Percentiles rank a stretch among this genome's conserved stretches.
Conservation (phyloP, 805 yeast species). For the Pichia scutulata region DNA sequence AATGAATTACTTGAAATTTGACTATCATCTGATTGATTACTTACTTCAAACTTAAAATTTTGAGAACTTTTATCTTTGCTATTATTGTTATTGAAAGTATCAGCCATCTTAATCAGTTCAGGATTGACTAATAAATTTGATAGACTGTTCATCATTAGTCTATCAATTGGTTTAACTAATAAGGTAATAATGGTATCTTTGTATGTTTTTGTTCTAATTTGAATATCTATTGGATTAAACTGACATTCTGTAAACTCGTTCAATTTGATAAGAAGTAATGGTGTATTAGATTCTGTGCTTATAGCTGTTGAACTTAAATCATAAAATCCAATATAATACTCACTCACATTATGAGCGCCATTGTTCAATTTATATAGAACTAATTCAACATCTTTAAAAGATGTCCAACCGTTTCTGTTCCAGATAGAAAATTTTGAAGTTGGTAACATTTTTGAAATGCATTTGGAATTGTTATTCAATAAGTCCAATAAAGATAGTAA, state of each 20-base stretch:
- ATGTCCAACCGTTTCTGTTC: constrained; percentile 24
- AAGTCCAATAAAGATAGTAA: neutral
- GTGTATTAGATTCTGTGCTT: neutral
- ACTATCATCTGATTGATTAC: constrained; percentile 2
- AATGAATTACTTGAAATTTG: neutral
- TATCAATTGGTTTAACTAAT: constrained; percentile 10
- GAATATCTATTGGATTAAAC: constrained; percentile 13
- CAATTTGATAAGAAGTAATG: constrained; percentile 3
- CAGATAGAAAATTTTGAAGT: constrained; percentile 22
- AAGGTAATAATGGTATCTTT: constrained; percentile 2
- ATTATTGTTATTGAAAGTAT: neutral
- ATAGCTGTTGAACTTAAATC: neutral
- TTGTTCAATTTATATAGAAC: neutral
- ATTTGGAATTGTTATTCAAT: neutral
- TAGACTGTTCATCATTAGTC: neutral
- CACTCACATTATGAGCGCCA: neutral
- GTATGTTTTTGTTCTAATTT: constrained; percentile 9
- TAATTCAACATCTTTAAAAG: constrained; percentile 1
- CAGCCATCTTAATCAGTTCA: neutral
- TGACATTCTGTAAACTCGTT: constrained; percentile 4
- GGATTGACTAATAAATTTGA: constrained; percentile 5
- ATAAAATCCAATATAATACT: constrained; percentile 3
- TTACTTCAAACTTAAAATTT: constrained; percentile 16
- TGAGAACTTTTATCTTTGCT: neutral
- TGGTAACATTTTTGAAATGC: constrained; percentile 8